Evolutionary conservation across 1,139 yeast species (phyloP), one percentile per base, ranked within the genome.

Genomic region (Scheffersomyces titani): DNA sequence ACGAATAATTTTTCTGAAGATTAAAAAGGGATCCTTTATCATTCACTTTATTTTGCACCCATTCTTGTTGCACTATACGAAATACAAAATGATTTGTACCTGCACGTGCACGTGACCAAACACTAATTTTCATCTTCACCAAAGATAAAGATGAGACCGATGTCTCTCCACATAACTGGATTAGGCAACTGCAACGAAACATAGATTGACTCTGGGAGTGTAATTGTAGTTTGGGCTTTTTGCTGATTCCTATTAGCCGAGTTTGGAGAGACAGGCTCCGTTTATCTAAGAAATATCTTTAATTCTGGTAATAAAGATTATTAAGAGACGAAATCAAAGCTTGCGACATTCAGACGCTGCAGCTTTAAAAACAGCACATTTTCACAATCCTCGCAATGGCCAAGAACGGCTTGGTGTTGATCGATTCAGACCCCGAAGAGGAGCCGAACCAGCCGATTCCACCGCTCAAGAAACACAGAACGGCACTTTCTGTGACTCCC

Each of bases 351-450:
- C 40, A 5, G 40, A 30, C 16, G 9, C 11, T 30, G 13, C 40
- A 11, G 16, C 40, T 11, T 11, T 11, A 30, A 30, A 30, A 30
- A 11, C 40, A 30, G 40, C 49, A 46, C 3, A 19, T 22, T n/a
- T 2, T 9, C 22, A 46, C n/a, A 13, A 22, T 22, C n/a, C 11
- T 7, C 49, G 9, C 20, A 54, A 52, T 53, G 54, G 51, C 52
- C 44, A 53, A 53, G 55, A 53, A 58, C 60, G 64, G 61, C 56
- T 59, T 63, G 50, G 65, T 63, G 52, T 60, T 63, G 61, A 61
- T 63, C 47, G 65, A 63, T 59, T 63, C 66, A 50, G 66, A 63
- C 54, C 61, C 60, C 46, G 66, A 63, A 50, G 52, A 46, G 24
- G 22, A n/a, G 1, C 56, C 9, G 56, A 49, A 30, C 30, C 49